Percentiles rank a stretch among this genome's conserved stretches.
Conservation (phyloP, 2,329 filamentous ascomycete species). For the Penicillium brevicompactum region DNA sequence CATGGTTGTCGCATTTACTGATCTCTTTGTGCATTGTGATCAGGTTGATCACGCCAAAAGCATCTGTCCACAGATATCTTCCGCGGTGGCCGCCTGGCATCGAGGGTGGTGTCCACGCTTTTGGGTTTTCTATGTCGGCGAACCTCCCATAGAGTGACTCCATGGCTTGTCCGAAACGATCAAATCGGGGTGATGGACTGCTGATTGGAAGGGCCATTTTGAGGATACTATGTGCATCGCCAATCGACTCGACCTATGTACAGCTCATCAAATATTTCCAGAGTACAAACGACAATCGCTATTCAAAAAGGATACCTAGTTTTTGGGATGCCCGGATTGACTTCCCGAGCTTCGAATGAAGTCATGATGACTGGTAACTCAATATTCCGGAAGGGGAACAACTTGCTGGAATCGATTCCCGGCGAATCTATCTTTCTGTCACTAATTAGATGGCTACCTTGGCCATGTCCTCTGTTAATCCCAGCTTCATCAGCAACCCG, state of each 20-base stretch:
- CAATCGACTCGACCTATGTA: not conserved
- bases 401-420: slow-evolving; percentile 14
- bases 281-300: too few relatives aligned
- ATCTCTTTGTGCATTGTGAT: slow-evolving; percentile 54
- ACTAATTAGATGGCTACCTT: too few relatives aligned
- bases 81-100: slow-evolving; percentile 58
- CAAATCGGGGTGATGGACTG: slow-evolving; percentile 27
- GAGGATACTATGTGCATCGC: not conserved
- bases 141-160: slow-evolving; percentile 45
- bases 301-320: too few relatives aligned
- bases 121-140: slow-evolving; percentile 30
- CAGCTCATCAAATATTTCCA: not conserved
- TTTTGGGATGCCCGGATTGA: not conserved
- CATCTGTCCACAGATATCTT: slow-evolving; percentile 64
- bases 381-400: slow-evolving; percentile 19
- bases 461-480: too few relatives aligned
- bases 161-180: slow-evolving; percentile 40
- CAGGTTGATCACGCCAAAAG: slow-evolving; percentile 62
- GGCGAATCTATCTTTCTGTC: too few relatives aligned
- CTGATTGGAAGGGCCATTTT: slow-evolving; percentile 22
- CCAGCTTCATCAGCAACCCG: not conserved
- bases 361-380: slow-evolving; percentile 33
- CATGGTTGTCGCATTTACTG: slow-evolving; percentile 8
- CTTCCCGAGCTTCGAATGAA: slow-evolving; percentile 22
- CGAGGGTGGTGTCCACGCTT: slow-evolving; percentile 52